Conservation (phyloP, 768 basidiomycete genomes). For the Pisolithus microcarpus region DNA sequence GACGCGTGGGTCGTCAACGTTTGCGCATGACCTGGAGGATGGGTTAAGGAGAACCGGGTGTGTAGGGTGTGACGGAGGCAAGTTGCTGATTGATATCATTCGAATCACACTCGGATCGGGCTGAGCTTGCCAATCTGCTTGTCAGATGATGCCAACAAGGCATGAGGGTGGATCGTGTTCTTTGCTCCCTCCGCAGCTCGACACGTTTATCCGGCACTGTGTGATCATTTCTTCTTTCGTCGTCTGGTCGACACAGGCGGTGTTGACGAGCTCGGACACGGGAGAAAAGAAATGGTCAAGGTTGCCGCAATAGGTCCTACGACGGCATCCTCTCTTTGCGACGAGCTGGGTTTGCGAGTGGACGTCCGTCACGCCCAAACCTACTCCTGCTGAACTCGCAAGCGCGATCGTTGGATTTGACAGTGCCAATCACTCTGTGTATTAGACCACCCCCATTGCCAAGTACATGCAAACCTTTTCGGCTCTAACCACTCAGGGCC, state of each 20-base stretch:
- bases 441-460: too few species aligned
- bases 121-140: too few species aligned
- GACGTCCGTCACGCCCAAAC: slow-evolving; percentile 49
- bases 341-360: slow-evolving; percentile 41
- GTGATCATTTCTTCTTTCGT: slow-evolving; percentile 38
- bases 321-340: slow-evolving; percentile 48
- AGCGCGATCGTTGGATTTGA: slow-evolving; percentile 22
- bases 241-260: background rate
- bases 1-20: slow-evolving; percentile 50
- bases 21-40: slow-evolving; percentile 36
- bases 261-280: background rate
- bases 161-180: slow-evolving; percentile 61
- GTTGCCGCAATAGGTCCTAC: slow-evolving; percentile 67
- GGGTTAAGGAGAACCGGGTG: slow-evolving; percentile 19
- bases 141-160: background rate
- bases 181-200: slow-evolving; percentile 71
- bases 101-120: too few species aligned
- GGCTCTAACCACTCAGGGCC: too few species aligned
- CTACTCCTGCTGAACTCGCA: slow-evolving; percentile 47
- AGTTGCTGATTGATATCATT: too few species aligned
- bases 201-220: slow-evolving; percentile 46
- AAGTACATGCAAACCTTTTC: too few species aligned
- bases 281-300: slow-evolving; percentile 16
- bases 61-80: slow-evolving; percentile 9
- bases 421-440: background rate